Evolutionary conservation across 345 rosid genomes (phyloP).

Genomic region (Hibiscus tridactylites): DNA sequence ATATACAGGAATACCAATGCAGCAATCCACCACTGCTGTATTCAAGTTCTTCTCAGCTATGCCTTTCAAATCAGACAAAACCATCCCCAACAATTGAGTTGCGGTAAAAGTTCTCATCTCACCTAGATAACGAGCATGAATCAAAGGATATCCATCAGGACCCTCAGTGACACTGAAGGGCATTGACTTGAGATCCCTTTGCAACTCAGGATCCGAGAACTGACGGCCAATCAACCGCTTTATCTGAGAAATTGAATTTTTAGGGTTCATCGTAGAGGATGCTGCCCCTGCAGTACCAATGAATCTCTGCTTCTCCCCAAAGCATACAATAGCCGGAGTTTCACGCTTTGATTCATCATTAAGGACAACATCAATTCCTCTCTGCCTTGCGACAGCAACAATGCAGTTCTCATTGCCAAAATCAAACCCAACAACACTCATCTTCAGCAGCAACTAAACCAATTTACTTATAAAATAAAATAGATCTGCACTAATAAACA

Average conservation of each 20-base stretch:
- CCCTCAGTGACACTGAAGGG: constrained; percentile 72
- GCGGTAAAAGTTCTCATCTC: constrained; percentile 71
- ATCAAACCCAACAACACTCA: constrained; percentile 98
- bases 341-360: constrained; percentile 98
- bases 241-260: constrained; percentile 74
- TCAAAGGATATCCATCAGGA: constrained; percentile 81
- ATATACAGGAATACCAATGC: constrained; percentile 87
- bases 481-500: neutral
- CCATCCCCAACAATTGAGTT: constrained; percentile 83
- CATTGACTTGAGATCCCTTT: constrained; percentile 63
- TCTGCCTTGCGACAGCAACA: constrained; percentile 97
- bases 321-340: constrained; percentile 90
- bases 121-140: constrained; percentile 74
- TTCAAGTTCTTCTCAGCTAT: constrained; percentile 83
- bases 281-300: constrained; percentile 99
- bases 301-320: constrained; percentile 92
- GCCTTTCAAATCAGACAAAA: constrained; percentile 65
- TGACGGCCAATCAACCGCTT: constrained; percentile 74
- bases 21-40: constrained; percentile 87
- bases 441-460: constrained; percentile 18
- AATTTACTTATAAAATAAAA: neutral
- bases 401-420: constrained; percentile 89
- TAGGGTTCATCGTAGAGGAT: constrained; percentile 85
- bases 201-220: constrained; percentile 88
- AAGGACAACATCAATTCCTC: constrained; percentile 96